Conservation (phyloP, 345 rosid species). For the Geranium brycei region DNA sequence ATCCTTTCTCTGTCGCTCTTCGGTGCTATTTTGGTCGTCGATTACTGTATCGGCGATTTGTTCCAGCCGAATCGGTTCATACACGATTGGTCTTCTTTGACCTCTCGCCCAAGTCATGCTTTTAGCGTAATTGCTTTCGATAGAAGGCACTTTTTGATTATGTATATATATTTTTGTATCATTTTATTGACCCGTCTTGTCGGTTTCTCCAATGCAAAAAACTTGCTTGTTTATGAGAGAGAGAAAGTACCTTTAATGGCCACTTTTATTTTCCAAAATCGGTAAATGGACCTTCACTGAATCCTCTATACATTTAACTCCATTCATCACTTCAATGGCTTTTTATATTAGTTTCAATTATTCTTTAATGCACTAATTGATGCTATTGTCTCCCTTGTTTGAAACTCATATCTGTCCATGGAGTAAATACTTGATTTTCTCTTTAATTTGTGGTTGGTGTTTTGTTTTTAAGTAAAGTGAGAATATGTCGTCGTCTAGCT, state of each 20-base stretch:
- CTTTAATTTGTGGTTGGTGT: not conserved
- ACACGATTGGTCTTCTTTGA: not conserved
- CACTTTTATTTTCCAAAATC: not conserved
- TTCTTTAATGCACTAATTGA: no score
- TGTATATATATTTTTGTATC: not conserved
- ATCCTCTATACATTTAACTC: not conserved
- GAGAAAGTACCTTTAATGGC: conserved; percentile 1
- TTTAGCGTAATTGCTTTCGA: not conserved
- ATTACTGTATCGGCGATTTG: no score
- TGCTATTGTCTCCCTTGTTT: no score
- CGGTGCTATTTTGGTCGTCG: no score
- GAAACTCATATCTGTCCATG: no score
- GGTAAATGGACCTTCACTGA: conserved; percentile 8
- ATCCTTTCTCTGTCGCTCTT: no score
- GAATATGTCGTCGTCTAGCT: conserved; percentile 45
- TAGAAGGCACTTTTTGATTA: conserved; percentile 8
- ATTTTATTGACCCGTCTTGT: not conserved
- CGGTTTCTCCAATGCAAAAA: not conserved
- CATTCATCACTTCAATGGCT: not conserved
- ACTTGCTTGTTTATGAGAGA: not conserved
- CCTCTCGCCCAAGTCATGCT: not conserved
- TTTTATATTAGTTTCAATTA: no score
- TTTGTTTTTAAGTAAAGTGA: no score
- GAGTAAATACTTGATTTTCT: no score
- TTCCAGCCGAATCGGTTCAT: no score